Percentiles rank a stretch among this genome's conserved stretches.
phyloP scores from a whole-genome alignment of 495 filamentous ascomycete species.

The Tuber melanosporum region DNA sequence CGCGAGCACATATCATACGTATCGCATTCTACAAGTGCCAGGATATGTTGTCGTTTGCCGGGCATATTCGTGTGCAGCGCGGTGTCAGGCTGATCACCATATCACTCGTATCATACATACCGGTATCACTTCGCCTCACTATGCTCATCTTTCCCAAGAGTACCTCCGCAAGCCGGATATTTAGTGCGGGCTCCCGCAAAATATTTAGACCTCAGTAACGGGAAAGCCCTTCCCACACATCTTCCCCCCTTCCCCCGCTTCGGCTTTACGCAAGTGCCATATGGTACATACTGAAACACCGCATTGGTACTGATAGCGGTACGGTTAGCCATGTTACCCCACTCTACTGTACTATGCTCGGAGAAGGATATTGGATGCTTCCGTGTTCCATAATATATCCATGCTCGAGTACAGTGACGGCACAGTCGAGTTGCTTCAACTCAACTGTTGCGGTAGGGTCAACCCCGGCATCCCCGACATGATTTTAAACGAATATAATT shows the following conservation, averaged over 20 bases:
- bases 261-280: not conserved
- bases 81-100: not conserved
- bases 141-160: no score
- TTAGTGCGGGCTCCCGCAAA: no score
- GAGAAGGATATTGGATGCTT: not conserved
- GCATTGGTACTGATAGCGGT: not conserved
- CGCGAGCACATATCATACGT: no score
- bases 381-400: not conserved
- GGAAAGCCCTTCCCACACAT: not conserved
- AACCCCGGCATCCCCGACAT: not conserved
- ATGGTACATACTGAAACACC: not conserved
- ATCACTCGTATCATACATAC: not conserved
- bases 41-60: not conserved
- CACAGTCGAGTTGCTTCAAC: not conserved
- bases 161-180: no score
- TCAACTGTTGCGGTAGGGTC: not conserved
- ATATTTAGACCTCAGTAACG: not conserved
- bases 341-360: not conserved
- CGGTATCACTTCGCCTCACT: no score
- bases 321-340: not conserved
- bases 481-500: not conserved
- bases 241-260: not conserved
- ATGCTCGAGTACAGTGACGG: not conserved
- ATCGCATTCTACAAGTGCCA: not conserved
- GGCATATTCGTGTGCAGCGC: not conserved